Evolutionary conservation across 768 basidiomycete genomes (phyloP).

Genomic region (Favolaschia claudopus): DNA sequence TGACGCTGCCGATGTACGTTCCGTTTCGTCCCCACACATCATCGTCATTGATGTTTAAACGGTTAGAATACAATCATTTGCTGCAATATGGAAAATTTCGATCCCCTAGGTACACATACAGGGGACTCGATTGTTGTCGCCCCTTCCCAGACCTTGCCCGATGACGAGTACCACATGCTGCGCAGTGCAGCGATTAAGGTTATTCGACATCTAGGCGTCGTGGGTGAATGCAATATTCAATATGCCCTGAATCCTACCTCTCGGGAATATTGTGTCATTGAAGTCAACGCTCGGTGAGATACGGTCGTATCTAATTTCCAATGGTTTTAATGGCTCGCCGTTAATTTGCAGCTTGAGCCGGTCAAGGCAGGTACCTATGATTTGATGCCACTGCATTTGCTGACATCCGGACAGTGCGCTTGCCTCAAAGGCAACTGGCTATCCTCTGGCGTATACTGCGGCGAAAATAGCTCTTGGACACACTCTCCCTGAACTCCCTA

Average conservation of each 20-base stretch:
- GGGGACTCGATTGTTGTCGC: conserved; percentile 99
- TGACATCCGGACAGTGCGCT: conserved; percentile 69
- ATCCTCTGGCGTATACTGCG: conserved; percentile 98
- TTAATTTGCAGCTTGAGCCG: conserved; percentile 66
- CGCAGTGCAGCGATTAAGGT: conserved; percentile 97
- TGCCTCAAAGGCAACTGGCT: conserved; percentile 98
- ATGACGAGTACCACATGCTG: conserved; percentile 99
- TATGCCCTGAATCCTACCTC: conserved; percentile 95
- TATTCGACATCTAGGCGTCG: conserved; percentile 88
- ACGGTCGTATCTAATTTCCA: neutral
- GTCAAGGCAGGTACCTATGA: conserved; percentile 61
- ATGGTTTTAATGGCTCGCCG: neutral
- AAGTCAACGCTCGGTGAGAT: conserved; percentile 90
- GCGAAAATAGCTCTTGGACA: conserved; percentile 98
- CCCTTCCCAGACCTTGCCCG: conserved; percentile 96
- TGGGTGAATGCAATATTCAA: conserved; percentile 97
- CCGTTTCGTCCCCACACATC: conserved; percentile 7
- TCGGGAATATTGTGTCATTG: conserved; percentile 97
- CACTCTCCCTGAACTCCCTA: conserved; percentile 96
- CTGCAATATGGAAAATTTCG: conserved; percentile 99
- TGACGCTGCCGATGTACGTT: conserved; percentile 92
- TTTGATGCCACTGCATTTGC: neutral
- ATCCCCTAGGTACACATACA: conserved; percentile 98
- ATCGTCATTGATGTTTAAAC: conserved; percentile 21
- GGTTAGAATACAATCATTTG: conserved; percentile 96